Conservation (phyloP, 139 green algal species). For the Medakamo hakoo region DNA sequence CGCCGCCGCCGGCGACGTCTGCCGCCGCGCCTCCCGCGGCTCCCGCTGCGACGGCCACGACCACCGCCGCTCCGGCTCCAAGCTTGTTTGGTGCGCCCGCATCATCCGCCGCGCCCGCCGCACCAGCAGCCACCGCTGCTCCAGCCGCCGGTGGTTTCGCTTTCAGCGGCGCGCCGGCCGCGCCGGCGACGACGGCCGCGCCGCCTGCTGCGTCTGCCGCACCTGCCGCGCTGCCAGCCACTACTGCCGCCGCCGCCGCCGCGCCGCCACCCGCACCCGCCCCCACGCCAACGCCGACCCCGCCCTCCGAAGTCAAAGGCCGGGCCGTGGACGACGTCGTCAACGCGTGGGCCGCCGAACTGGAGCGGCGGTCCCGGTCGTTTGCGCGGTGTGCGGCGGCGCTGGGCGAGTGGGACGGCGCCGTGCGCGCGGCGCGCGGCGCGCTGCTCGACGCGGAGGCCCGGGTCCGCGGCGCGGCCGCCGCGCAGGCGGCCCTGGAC, state of each 20-base stretch:
- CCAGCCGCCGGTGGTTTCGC: neutral
- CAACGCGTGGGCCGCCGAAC: constrained; percentile 47
- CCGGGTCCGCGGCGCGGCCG: constrained; percentile 16
- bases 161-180: neutral
- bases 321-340: constrained; percentile 55
- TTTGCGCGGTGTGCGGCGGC: constrained; percentile 68
- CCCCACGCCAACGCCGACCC: neutral
- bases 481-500: constrained; percentile 57
- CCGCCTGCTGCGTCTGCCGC: constrained; percentile 1
- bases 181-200: neutral
- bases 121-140: neutral
- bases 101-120: neutral
- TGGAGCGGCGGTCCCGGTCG: constrained; percentile 52
- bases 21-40: neutral
- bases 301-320: constrained; percentile 23
- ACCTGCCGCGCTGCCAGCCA: neutral
- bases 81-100: neutral
- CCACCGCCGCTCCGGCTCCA: neutral
- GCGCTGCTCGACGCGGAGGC: constrained; percentile 62
- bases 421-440: constrained; percentile 61
- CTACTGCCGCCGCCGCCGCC: constrained; percentile 1
- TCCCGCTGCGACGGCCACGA: constrained; percentile 1
- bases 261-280: neutral
- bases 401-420: constrained; percentile 61
- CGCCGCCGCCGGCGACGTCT: neutral